Percentiles rank a stretch among this genome's conserved stretches.
phyloP scores from a whole-genome alignment of 2,329 filamentous ascomycete genomes.

The Xylaria sp. region DNA sequence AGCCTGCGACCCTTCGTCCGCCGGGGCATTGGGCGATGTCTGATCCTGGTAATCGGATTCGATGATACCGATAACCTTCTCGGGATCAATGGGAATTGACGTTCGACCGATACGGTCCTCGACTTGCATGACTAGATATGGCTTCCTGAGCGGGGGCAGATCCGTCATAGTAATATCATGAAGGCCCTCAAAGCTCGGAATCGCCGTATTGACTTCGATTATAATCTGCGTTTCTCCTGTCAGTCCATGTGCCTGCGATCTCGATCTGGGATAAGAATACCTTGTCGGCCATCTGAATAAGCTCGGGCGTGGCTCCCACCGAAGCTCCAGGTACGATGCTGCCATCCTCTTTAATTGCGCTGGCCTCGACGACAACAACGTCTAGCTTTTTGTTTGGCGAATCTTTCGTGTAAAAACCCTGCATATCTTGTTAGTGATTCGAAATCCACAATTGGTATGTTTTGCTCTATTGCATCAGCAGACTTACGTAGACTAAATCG shows the following conservation, averaged over 20 bases:
- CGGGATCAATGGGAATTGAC: constrained; percentile 84
- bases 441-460: not conserved
- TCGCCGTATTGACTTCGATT: constrained; percentile 89
- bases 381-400: constrained; percentile 79
- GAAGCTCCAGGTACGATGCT: constrained; percentile 89
- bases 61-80: constrained; percentile 85
- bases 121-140: constrained; percentile 84
- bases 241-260: not conserved
- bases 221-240: constrained; percentile 66
- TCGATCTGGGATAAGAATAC: constrained; percentile 47
- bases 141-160: constrained; percentile 81
- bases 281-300: constrained; percentile 92
- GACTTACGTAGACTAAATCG: constrained; percentile 79
- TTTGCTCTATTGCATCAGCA: not conserved
- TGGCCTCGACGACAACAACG: constrained; percentile 86
- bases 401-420: constrained; percentile 86
- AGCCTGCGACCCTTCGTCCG: constrained; percentile 76
- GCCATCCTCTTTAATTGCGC: constrained; percentile 87
- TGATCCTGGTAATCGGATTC: constrained; percentile 86
- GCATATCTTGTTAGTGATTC: constrained; percentile 32
- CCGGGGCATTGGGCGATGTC: constrained; percentile 77
- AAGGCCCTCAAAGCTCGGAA: constrained; percentile 85
- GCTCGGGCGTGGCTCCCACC: constrained; percentile 85
- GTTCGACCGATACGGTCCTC: constrained; percentile 88
- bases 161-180: constrained; percentile 95